Percentiles rank a stretch among this genome's conserved stretches.
Conservation (phyloP, 2,329 filamentous ascomycete genomes). For the Botrytis sinoallii region DNA sequence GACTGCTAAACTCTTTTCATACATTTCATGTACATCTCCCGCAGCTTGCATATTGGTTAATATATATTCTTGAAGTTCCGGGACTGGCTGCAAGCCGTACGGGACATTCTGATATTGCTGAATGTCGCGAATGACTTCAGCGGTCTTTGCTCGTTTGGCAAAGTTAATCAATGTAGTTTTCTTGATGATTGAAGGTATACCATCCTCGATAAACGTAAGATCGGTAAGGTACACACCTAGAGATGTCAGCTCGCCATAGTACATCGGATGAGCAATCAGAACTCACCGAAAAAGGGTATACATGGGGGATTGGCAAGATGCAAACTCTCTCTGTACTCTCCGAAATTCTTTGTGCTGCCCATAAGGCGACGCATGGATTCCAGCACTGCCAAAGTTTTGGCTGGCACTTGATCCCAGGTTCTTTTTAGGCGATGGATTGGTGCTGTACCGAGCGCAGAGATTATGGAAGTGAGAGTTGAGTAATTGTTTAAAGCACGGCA, state of each 20-base stretch:
- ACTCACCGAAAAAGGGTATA: slow-evolving; percentile 92
- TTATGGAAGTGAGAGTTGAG: slow-evolving; percentile 95
- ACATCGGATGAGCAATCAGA: slow-evolving; percentile 8
- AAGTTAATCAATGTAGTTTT: slow-evolving; percentile 98
- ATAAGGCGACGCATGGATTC: slow-evolving; percentile 93
- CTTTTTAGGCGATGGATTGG: slow-evolving; percentile 90
- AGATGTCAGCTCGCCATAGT: slow-evolving; percentile 21
- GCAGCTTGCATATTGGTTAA: slow-evolving; percentile 93
- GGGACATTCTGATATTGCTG: slow-evolving; percentile 98
- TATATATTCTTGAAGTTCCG: slow-evolving; percentile 94
- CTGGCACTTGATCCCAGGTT: slow-evolving; percentile 92
- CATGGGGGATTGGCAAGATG: slow-evolving; percentile 94
- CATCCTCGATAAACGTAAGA: slow-evolving; percentile 97
- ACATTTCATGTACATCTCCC: slow-evolving; percentile 98
- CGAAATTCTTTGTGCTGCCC: slow-evolving; percentile 97
- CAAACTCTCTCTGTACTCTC: slow-evolving; percentile 89
- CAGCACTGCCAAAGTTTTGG: slow-evolving; percentile 73
- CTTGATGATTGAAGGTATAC: slow-evolving; percentile 93
- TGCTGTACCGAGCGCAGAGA: slow-evolving; percentile 89
- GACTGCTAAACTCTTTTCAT: slow-evolving; percentile 89
- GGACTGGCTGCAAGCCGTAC: slow-evolving; percentile 86
- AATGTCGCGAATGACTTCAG: slow-evolving; percentile 96
- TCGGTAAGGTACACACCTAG: slow-evolving; percentile 93
- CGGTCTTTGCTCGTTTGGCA: slow-evolving; percentile 95
- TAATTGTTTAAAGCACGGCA: slow-evolving; percentile 93